Evolutionary conservation across 2,329 filamentous ascomycete species (phyloP).

Genomic region (Xylogone sp.): DNA sequence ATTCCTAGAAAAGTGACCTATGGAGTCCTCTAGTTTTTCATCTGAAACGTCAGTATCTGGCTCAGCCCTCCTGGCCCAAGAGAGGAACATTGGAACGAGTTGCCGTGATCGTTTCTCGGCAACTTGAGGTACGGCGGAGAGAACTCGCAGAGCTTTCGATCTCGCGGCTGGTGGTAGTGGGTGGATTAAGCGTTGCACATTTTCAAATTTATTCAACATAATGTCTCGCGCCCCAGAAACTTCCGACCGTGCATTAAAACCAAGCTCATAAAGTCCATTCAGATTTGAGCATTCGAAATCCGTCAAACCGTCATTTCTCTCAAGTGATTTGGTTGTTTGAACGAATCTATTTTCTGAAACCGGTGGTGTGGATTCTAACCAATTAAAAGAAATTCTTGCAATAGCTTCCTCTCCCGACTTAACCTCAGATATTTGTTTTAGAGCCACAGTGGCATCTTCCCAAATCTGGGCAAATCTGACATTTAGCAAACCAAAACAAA

Average conservation of each 20-base stretch:
- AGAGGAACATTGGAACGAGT: slow-evolving; percentile 80
- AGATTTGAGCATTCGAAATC: slow-evolving; percentile 86
- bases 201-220: slow-evolving; percentile 62
- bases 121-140: slow-evolving; percentile 68
- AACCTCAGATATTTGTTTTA: slow-evolving; percentile 70
- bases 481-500: slow-evolving; percentile 85
- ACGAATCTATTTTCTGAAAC: not conserved
- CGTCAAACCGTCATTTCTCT: slow-evolving; percentile 54
- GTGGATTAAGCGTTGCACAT: slow-evolving; percentile 53
- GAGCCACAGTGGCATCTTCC: slow-evolving; percentile 74
- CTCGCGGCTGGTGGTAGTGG: slow-evolving; percentile 56
- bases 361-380: slow-evolving; percentile 59
- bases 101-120: slow-evolving; percentile 84
- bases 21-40: slow-evolving; percentile 21
- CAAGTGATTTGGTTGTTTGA: slow-evolving; percentile 36
- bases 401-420: slow-evolving; percentile 71
- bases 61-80: slow-evolving; percentile 61
- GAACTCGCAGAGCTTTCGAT: slow-evolving; percentile 73
- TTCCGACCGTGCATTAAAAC: slow-evolving; percentile 47
- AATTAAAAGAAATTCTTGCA: slow-evolving; percentile 69
- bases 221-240: slow-evolving; percentile 51
- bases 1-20: slow-evolving; percentile 63
- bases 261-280: slow-evolving; percentile 50
- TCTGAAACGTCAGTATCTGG: slow-evolving; percentile 25
- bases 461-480: slow-evolving; percentile 81